These are phyloP conservation scores for Paulinella micropora DNA, from an alignment of 78 protist genomes.

Conservation along the genomic window DNA sequence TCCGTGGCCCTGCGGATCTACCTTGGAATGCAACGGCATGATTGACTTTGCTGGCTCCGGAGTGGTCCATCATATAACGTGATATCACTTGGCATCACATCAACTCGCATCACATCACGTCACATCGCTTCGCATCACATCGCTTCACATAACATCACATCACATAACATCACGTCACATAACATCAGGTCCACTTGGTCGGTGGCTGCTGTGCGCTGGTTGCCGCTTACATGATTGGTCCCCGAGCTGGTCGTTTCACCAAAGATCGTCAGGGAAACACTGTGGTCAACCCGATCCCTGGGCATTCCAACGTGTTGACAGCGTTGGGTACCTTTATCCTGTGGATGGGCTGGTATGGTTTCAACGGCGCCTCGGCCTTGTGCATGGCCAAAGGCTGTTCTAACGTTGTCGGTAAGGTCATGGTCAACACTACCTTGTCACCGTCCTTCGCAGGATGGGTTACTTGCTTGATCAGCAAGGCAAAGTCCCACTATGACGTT, in stretches of 20 bases:
- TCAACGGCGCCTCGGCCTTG: conserved; percentile 62
- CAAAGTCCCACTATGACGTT: not conserved
- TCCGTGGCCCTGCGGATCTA: too few species aligned
- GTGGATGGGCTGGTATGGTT: conserved; percentile 56
- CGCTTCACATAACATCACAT: too few species aligned
- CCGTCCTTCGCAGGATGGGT: conserved; percentile 38
- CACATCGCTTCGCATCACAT: too few species aligned
- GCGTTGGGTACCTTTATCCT: conserved; percentile 33
- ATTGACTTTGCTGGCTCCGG: conserved; percentile 7
- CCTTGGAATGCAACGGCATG: not conserved
- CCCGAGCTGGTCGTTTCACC: conserved; percentile 58
- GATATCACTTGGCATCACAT: not conserved
- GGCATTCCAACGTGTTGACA: not conserved
- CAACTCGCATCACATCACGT: too few species aligned
- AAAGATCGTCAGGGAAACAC: conserved; percentile 4
- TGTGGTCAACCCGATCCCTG: not conserved
- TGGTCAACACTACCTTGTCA: conserved; percentile 39
- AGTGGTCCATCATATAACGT: not conserved
- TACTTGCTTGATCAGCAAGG: conserved; percentile 16
- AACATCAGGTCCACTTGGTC: conserved; percentile 49
- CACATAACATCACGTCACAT: too few species aligned
- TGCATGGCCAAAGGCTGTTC: not conserved
- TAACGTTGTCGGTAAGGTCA: not conserved
- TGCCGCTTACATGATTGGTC: conserved; percentile 50
- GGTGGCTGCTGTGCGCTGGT: conserved; percentile 60